A percentile compares a stretch with the other conserved stretches of the same genome.
phyloP scores from a whole-genome alignment of 805 yeast species.

The Metschnikowia arizonensis region DNA sequence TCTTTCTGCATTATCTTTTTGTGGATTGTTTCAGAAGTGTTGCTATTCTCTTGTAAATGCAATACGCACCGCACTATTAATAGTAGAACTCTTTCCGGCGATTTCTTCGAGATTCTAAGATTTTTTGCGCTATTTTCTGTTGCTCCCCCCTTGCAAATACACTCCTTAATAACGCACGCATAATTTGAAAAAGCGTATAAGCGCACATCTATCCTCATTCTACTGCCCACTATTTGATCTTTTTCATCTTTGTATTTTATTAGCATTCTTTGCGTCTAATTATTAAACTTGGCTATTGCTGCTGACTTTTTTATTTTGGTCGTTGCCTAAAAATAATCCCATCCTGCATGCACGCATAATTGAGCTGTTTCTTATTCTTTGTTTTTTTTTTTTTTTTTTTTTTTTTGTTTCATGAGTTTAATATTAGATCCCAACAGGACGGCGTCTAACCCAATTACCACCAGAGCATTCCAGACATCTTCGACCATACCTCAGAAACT shows the following conservation, averaged over 20 bases:
- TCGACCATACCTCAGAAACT: background rate
- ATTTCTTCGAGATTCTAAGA: background rate
- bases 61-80: conserved; percentile 1
- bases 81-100: background rate
- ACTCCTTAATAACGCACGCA: conserved; percentile 4
- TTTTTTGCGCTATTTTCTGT: background rate
- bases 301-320: too few species aligned
- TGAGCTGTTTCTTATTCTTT: too few species aligned
- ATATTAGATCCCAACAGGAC: conserved; percentile 5
- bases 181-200: conserved; percentile 1
- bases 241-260: background rate
- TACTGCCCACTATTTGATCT: background rate
- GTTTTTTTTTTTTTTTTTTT: background rate
- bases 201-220: background rate
- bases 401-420: conserved; percentile 6
- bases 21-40: background rate
- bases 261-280: background rate
- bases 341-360: conserved; percentile 6
- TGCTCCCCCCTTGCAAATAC: conserved; percentile 3
- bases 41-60: background rate
- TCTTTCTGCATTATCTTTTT: background rate
- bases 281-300: too few species aligned
- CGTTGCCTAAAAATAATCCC: conserved; percentile 1
- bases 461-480: background rate
- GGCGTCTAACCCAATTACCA: background rate